These are phyloP conservation scores for Backusella psychrophila DNA, from an alignment of 192 early-diverging fungal genomes.

Conservation along the genomic window DNA sequence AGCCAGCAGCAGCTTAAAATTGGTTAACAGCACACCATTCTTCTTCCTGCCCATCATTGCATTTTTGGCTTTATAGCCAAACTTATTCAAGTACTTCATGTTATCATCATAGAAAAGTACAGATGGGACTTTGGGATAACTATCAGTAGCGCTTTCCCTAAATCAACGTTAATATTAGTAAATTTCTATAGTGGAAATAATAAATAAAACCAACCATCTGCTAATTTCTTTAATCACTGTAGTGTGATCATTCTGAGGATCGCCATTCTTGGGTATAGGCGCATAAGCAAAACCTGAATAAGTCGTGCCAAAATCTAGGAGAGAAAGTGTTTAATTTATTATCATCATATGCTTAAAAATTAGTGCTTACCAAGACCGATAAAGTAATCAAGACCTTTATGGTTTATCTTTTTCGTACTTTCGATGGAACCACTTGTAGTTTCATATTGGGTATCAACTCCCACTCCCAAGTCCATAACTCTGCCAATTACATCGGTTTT, in stretches of 20 bases:
- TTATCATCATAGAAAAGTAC: conserved; percentile 46
- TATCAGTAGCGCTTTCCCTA: conserved; percentile 36
- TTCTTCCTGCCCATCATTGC: not conserved
- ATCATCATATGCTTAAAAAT: not conserved
- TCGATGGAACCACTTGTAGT: not conserved
- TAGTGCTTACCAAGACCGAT: not conserved
- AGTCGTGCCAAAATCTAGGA: conserved; percentile 37
- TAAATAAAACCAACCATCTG: not conserved
- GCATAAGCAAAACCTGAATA: conserved; percentile 51
- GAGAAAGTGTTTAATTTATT: not conserved
- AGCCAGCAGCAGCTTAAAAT: not conserved
- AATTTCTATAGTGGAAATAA: not conserved
- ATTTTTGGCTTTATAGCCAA: conserved; percentile 27
- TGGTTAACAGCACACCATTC: conserved; percentile 36
- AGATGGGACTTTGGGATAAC: conserved; percentile 44
- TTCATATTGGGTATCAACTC: not conserved
- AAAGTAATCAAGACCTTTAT: not conserved
- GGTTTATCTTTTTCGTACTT: not conserved
- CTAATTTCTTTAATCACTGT: conserved; percentile 24
- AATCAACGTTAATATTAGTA: not conserved
- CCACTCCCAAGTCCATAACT: no score
- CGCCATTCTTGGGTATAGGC: conserved; percentile 37
- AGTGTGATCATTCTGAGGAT: conserved; percentile 23
- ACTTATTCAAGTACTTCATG: conserved; percentile 38
- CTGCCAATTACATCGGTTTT: not conserved